These are phyloP conservation scores for Penicillium janthinellum DNA, from an alignment of 2,329 filamentous ascomycete species.

Conservation along the genomic window DNA sequence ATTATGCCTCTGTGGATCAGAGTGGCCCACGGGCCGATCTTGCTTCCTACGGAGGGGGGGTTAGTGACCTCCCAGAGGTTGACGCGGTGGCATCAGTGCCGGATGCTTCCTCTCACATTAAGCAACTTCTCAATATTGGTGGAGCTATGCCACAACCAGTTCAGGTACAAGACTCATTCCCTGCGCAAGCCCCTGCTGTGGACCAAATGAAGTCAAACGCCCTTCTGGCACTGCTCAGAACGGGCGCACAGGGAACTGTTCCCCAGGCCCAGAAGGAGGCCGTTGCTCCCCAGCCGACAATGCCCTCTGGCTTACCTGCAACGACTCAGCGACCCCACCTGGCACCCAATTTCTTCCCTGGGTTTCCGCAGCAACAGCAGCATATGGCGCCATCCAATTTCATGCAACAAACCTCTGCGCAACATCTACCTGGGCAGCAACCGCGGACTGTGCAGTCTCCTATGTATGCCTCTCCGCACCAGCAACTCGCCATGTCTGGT, in stretches of 20 bases:
- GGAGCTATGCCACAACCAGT: slow-evolving; percentile 17
- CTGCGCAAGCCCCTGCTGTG: slow-evolving; percentile 25
- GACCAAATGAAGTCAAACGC: slow-evolving; percentile 52
- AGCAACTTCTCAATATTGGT: slow-evolving; percentile 49
- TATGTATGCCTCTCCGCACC: slow-evolving; percentile 10
- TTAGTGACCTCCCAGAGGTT: slow-evolving; percentile 47
- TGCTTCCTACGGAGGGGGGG: slow-evolving; percentile 24
- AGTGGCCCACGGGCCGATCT: slow-evolving; percentile 24
- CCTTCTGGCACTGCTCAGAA: slow-evolving; percentile 59
- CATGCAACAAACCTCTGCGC: slow-evolving; percentile 24
- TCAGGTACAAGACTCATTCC: slow-evolving; percentile 9
- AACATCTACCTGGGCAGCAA: slow-evolving; percentile 17
- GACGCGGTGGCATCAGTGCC: slow-evolving; percentile 27
- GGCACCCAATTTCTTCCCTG: slow-evolving; percentile 48
- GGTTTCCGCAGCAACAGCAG: slow-evolving; percentile 38
- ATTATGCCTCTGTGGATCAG: slow-evolving; percentile 64
- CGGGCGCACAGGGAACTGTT: slow-evolving; percentile 36
- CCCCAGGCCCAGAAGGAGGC: slow-evolving; percentile 43
- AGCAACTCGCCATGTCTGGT: slow-evolving; percentile 11
- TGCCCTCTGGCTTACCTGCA: slow-evolving; percentile 55
- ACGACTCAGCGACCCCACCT: slow-evolving; percentile 57
- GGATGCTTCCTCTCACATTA: slow-evolving; percentile 56
- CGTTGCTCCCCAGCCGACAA: slow-evolving; percentile 59
- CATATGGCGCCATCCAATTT: slow-evolving; percentile 33
- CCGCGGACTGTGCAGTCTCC: slow-evolving; percentile 15